These are phyloP conservation scores for Fonsecaea monophora DNA, from an alignment of 2,329 filamentous ascomycete genomes.

Conservation along the genomic window DNA sequence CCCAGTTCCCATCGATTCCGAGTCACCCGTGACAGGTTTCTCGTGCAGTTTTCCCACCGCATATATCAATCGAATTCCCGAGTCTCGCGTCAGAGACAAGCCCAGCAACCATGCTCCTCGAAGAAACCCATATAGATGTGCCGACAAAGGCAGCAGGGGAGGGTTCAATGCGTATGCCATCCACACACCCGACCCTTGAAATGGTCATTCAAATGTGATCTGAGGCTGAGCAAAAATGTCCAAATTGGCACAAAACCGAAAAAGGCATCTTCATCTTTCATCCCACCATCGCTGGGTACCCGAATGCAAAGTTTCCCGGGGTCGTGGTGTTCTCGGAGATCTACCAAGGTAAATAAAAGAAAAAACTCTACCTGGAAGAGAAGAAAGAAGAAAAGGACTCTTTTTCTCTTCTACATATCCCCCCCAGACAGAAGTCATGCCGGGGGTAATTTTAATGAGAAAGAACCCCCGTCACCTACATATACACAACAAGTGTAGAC, in stretches of 20 bases:
- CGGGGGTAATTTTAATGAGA: neutral
- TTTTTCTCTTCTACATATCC: constrained; percentile 3
- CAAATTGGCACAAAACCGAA: neutral
- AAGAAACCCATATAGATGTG: constrained; percentile 66
- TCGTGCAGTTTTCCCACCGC: too few relatives aligned
- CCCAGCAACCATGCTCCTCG: constrained; percentile 61
- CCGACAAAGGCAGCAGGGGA: constrained; percentile 64
- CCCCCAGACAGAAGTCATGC: neutral
- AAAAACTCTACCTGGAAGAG: too few relatives aligned
- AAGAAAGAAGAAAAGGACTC: too few relatives aligned
- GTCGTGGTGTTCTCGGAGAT: constrained; percentile 93
- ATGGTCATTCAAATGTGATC: constrained; percentile 4
- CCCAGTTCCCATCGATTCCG: neutral
- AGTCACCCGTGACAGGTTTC: neutral
- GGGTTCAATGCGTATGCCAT: constrained; percentile 59
- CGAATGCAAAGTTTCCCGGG: constrained; percentile 86
- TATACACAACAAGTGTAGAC: neutral
- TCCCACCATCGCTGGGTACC: constrained; percentile 81
- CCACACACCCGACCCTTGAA: neutral
- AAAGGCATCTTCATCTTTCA: constrained; percentile 89
- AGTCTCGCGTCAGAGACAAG: too few relatives aligned
- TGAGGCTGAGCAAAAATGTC: constrained; percentile 22
- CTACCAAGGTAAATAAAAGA: constrained; percentile 74
- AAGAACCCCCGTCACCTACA: too few relatives aligned
- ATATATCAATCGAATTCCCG: too few relatives aligned